Evolutionary conservation across 1,284 basidiomycete species (phyloP).

Genomic region (Boletus mariae): DNA sequence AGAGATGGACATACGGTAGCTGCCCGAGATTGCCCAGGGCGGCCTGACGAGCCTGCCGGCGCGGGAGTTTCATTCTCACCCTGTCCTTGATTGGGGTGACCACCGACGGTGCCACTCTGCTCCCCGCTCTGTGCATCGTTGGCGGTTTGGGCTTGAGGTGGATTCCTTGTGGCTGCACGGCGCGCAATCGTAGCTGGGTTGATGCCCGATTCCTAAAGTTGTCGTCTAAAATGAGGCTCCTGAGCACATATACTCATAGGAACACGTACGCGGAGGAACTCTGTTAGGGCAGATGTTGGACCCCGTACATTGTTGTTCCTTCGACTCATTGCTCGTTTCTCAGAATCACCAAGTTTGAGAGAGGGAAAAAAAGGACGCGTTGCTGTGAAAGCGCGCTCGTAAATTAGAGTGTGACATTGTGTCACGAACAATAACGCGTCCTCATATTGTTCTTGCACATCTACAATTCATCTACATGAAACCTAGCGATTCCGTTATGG

Average conservation of each 20-base stretch:
- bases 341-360: too few relatives aligned
- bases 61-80: slow-evolving; percentile 5
- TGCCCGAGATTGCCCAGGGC: slow-evolving; percentile 9
- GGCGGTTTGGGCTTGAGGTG: slow-evolving; percentile 40
- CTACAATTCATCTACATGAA: neutral
- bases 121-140: slow-evolving; percentile 30
- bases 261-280: slow-evolving; percentile 75
- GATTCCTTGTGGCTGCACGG: slow-evolving; percentile 45
- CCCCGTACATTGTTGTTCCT: slow-evolving; percentile 72
- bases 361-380: neutral
- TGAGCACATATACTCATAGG: neutral
- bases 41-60: slow-evolving; percentile 10
- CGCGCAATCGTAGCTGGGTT: slow-evolving; percentile 64
- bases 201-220: slow-evolving; percentile 70
- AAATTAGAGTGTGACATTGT: neutral
- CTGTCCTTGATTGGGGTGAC: slow-evolving; percentile 5
- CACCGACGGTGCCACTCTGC: slow-evolving; percentile 31
- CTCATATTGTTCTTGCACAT: too few relatives aligned
- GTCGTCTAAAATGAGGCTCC: neutral
- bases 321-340: slow-evolving; percentile 22
- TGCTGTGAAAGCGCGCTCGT: neutral
- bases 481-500: neutral
- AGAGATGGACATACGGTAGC: slow-evolving; percentile 4
- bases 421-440: too few relatives aligned
- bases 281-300: slow-evolving; percentile 88